phyloP scores from a whole-genome alignment of 1,284 basidiomycete genomes.

The Athelia psychrophila region DNA sequence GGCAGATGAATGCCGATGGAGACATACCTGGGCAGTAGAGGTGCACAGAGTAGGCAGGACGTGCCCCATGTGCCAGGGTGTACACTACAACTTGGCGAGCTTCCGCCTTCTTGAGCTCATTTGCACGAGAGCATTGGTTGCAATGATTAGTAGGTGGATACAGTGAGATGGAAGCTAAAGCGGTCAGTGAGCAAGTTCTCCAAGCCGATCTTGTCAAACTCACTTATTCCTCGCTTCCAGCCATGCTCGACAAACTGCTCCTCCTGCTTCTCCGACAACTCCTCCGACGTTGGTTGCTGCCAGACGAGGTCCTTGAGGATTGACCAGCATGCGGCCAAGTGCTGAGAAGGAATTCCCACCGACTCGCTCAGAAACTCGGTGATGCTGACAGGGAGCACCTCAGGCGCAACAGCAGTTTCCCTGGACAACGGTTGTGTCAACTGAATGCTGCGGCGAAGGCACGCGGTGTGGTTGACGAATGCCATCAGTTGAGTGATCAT shows the following conservation, averaged over 20 bases:
- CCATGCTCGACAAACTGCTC: too few species aligned
- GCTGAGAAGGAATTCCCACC: not conserved
- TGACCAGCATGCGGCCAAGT: not conserved
- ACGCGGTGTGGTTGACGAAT: not conserved
- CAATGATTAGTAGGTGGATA: too few species aligned
- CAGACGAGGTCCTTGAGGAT: not conserved
- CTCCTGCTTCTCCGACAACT: not conserved
- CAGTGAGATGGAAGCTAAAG: too few species aligned
- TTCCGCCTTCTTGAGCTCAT: constrained; percentile 20
- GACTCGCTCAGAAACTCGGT: not conserved
- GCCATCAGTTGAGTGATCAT: not conserved
- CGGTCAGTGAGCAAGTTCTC: too few species aligned
- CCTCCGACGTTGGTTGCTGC: not conserved
- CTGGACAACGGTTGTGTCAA: not conserved
- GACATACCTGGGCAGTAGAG: constrained; percentile 15
- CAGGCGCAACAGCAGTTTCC: not conserved
- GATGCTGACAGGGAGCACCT: not conserved
- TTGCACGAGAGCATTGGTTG: too few species aligned
- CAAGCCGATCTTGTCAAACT: too few species aligned
- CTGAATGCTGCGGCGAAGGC: not conserved
- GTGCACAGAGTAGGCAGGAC: constrained; percentile 16
- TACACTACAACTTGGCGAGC: constrained; percentile 14
- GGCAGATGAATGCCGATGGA: not conserved
- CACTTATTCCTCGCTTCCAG: too few species aligned
- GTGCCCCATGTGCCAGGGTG: constrained; percentile 16